These are phyloP conservation scores for Microthlaspi erraticum DNA, from an alignment of 345 rosid genomes.

Conservation along the genomic window DNA sequence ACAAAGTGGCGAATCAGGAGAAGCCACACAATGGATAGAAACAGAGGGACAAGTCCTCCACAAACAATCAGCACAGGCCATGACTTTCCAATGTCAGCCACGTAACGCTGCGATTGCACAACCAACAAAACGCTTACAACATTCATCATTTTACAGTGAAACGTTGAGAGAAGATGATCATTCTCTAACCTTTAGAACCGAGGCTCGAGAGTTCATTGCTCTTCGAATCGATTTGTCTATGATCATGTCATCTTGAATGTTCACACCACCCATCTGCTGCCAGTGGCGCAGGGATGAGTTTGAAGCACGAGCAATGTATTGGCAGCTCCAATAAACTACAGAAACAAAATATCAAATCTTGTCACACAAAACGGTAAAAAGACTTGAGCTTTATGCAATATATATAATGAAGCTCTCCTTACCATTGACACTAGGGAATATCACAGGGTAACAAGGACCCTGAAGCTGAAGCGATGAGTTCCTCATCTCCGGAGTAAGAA, in stretches of 20 bases:
- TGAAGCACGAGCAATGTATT: constrained; percentile 84
- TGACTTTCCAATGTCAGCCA: constrained; percentile 94
- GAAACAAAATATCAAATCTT: not conserved
- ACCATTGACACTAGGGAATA: constrained; percentile 94
- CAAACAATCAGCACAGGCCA: constrained; percentile 96
- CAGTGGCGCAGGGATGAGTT: constrained; percentile 85
- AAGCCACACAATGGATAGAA: constrained; percentile 90
- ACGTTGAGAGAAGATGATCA: constrained; percentile 14
- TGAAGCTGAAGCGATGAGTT: constrained; percentile 92
- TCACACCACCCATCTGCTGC: constrained; percentile 94
- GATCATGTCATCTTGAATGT: constrained; percentile 76
- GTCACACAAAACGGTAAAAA: not conserved
- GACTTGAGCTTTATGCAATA: constrained; percentile 6
- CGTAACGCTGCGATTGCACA: constrained; percentile 71
- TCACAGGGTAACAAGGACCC: constrained; percentile 98
- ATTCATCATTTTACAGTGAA: not conserved
- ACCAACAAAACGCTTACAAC: constrained; percentile 20
- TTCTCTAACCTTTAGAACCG: constrained; percentile 78
- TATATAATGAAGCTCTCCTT: constrained; percentile 31
- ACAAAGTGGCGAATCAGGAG: constrained; percentile 93
- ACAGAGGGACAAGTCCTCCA: constrained; percentile 89
- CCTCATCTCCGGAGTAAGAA: constrained; percentile 91
- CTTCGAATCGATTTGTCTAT: constrained; percentile 85
- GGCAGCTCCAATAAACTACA: constrained; percentile 96
- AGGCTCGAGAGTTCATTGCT: constrained; percentile 78